phyloP scores from a whole-genome alignment of 1,284 basidiomycete species.

The Pseudozyma thailandica region DNA sequence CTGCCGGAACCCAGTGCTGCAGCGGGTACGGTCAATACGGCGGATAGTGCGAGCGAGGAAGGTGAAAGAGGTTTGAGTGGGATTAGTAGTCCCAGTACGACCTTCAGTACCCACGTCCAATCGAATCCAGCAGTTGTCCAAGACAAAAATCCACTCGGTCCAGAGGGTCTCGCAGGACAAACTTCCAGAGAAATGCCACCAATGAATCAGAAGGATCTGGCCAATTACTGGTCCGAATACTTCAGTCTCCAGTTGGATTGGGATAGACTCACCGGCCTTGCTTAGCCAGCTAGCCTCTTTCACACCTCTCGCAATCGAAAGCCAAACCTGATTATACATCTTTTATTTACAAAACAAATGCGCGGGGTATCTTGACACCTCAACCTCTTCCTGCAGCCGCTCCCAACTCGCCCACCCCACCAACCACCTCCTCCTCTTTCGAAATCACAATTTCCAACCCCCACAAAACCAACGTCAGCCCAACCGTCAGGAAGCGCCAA shows the following conservation, averaged over 20 bases:
- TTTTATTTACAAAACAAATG: too few relatives aligned
- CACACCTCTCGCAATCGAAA: neutral
- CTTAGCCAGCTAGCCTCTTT: neutral
- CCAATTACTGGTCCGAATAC: conserved; percentile 47
- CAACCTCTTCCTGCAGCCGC: conserved; percentile 10
- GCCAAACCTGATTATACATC: too few relatives aligned
- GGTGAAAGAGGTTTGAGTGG: neutral
- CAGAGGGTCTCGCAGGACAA: too few relatives aligned
- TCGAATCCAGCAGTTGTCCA: too few relatives aligned
- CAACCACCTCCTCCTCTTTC: conserved; percentile 49
- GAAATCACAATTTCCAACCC: conserved; percentile 62
- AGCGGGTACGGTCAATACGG: neutral
- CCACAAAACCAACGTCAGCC: conserved; percentile 61
- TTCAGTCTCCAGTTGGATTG: conserved; percentile 43
- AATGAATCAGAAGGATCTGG: conserved; percentile 43
- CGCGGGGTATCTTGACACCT: neutral
- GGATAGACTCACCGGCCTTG: conserved; percentile 37
- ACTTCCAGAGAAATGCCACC: too few relatives aligned
- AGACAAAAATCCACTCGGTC: conserved; percentile 1
- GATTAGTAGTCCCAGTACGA: neutral
- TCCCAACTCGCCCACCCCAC: conserved; percentile 27
- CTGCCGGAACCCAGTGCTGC: conserved; percentile 19
- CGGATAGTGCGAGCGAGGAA: neutral
- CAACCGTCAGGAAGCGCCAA: conserved; percentile 66
- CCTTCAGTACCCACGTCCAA: neutral